Evolutionary conservation across 2,329 filamentous ascomycete genomes (phyloP), one percentile per base, ranked within the genome.

Genomic region (Talaromyces piceae): DNA sequence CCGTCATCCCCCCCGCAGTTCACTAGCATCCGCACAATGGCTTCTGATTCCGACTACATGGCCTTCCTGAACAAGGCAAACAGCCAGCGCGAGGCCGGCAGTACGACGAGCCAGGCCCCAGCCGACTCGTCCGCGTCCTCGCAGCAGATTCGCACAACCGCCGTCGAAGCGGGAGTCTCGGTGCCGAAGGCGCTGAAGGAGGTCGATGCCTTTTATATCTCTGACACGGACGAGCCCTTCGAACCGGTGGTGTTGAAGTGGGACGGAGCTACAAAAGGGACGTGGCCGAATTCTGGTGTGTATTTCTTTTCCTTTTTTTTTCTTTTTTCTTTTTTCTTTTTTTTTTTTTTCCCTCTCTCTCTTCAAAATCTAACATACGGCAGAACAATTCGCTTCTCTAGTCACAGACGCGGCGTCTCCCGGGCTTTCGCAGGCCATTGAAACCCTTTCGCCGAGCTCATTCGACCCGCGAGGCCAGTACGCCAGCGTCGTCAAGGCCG

Each of bases 51-150:
- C 55, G 86, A 87, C 56, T 96, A 95, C 75, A 80, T 83, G 70
- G 76, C 85, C 54, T 95, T 96, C 66, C 77, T 96, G 52, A 79
- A 93, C 66, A 93, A 93, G 74, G 88, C 89, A 49, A 95, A 95
- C 72, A 75, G 83, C 62, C 84, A 90, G 64, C 71, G 69, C 8
- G 64, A 69, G 50, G 65, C 64, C 5, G 63, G 62, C 55, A 46
- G 51, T 9, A n/a, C n/a, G n/a, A n/a, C n/a, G n/a, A 49, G 55
- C 39, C 54, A 56, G 49, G 11, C 53, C 27, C 53, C 60, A 52
- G 45, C 41, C 6, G 57, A 56, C 37, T 49, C 47, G 5, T 45
- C 58, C 11, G 27, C 31, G 1, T 27, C 31, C 20, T 39, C 47
- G 66, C 67, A 26, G 65, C 65, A 59, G 64, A 63, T 45, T 27